phyloP scores from a whole-genome alignment of 139 green algal species.

The Mesotaenium endlicherianum region DNA sequence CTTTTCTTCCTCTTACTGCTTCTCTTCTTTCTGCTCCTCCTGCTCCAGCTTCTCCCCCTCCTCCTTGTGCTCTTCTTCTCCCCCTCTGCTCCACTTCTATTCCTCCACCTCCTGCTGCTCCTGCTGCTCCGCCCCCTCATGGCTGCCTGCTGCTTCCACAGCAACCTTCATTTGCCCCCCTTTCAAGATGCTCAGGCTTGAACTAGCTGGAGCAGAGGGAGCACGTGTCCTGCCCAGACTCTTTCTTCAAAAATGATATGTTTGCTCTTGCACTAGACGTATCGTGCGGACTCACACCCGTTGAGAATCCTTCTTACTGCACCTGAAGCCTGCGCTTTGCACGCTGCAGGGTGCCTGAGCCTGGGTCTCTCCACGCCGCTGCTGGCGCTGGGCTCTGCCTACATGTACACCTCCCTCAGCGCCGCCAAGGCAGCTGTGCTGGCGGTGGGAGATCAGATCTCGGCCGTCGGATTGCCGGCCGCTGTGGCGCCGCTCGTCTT shows the following conservation, averaged over 20 bases:
- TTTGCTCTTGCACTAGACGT: too few species aligned
- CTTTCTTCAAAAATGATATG: too few species aligned
- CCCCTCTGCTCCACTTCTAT: background rate
- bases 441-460: conserved; percentile 25
- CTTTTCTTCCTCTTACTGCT: background rate
- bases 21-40: background rate
- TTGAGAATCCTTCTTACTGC: too few species aligned
- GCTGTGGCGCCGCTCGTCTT: conserved; percentile 31
- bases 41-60: background rate
- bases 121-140: background rate
- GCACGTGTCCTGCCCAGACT: too few species aligned
- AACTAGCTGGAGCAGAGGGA: too few species aligned
- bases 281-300: too few species aligned
- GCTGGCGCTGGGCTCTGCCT: conserved; percentile 26
- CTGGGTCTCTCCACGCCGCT: conserved; percentile 42
- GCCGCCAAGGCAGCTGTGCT: conserved; percentile 40
- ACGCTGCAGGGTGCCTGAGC: conserved; percentile 13
- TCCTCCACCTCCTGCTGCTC: background rate
- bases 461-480: conserved; percentile 11
- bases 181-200: too few species aligned
- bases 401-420: conserved; percentile 48
- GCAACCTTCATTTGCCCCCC: background rate
- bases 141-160: background rate
- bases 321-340: background rate
- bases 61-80: background rate